Base-by-base conservation (phyloP, 2,329 filamentous ascomycete genomes). In the Penicillium sp. region DNA sequence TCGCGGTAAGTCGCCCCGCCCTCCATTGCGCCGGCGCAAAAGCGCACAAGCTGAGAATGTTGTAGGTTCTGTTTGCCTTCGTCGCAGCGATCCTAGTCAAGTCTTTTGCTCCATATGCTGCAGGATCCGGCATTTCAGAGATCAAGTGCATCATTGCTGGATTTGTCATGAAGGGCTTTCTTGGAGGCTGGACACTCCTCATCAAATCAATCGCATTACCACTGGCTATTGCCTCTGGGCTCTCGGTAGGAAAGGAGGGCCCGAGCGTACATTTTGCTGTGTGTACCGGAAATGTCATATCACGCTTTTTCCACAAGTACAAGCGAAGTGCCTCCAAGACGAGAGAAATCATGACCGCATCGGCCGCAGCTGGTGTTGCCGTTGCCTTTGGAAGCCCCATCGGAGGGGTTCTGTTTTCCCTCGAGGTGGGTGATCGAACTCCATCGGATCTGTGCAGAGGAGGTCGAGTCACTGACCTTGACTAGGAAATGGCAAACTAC, bases 131-230 rank as follows among this genome's bases (percentile, higher is more conserved):
- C 36, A 98, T 98, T 49, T 96, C 90, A 9, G 93, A 98, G 73
- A 98, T 98, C 77, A 98, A 98, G 71, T 95, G 90, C 70, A 97
- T 98, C 65, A 95, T 98, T 64, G 93, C 91, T 4, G 93, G 93
- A 3, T 98, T 98, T 66, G 88, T 97, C 43, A 98, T 98, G 93
- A 96, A 97, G 70, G 93, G 90, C 0, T 98, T 98, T 63, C 78
- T 98, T 12, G 90, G 91, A 18, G 85, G 85, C 60, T 90, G 89
- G 81, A 97, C 93, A 4, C 75, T 98, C 29, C 69, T 93, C 51
- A 97, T 98, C 73, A 98, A 98, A 72, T 95, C 90, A 0, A 81
- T 97, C 47, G 88, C 86, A 25, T 75, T 98, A 41, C 93, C 93
- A 1, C 75, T 98, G 39, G 88, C 91, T 38, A 98, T 98, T 66